Evolutionary conservation across 805 yeast genomes (phyloP), one percentile per base, ranked within the genome.

Genomic region (Metschnikowia similis): DNA sequence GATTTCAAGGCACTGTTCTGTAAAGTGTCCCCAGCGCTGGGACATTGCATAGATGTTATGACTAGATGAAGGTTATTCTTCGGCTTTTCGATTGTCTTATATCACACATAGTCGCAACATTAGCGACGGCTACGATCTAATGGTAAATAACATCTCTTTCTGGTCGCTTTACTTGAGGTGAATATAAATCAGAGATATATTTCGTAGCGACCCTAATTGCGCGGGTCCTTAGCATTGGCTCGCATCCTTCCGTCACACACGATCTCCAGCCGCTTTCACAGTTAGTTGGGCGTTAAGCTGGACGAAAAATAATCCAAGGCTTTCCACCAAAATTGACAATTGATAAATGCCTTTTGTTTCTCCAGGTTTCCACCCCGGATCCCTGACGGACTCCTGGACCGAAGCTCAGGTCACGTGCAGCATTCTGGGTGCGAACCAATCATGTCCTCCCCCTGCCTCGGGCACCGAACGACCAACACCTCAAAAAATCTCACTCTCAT

Each of bases 401-500:
- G 13, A 21, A 7, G 28, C 16, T 13, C 26, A n/a, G 28, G 44
- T 50, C 58, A 55, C 58, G 58, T 55, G 58, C 41, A 36, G 31
- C 8, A 10, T 6, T 5, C 16, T 45, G 48, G 35, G 39, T 44
- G 43, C 40, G 40, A 41, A 48, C 60, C 60, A 56, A 56, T 56
- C 60, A 56, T 26, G 55, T 40, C 41, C 39, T 21, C 45, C 34
- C 49, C 55, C 50, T 48, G 49, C 49, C 56, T 53, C 56, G 58
- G 60, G 58, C 50, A 48, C 58, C 56, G 58, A 49, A 53, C 60
- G 60, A 55, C 59, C 52, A 44, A 50, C 30, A 42, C 51, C 56
- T 50, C 56, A 41, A 48, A 56, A 56, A 56, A 55, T 48, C 50
- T 51, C 7, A 32, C n/a, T 41, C 45, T 41, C 45, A 41, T 32